Conservation (phyloP, 306 rosid species). For the Dalbergia cultrata region DNA sequence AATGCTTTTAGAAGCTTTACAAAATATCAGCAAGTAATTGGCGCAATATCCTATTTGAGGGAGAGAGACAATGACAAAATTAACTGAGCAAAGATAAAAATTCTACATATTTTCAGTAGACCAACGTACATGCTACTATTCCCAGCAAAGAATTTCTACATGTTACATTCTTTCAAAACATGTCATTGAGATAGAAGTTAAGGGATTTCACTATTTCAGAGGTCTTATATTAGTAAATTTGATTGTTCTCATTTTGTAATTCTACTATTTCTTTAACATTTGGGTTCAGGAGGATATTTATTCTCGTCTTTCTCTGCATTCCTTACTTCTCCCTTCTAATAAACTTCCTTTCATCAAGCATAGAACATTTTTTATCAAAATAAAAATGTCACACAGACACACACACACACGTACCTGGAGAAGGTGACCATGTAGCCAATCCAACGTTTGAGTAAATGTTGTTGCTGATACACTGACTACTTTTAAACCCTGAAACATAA, state of each 20-base stretch:
- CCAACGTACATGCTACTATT: conserved; percentile 19
- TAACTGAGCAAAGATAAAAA: not conserved
- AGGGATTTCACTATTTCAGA: not conserved
- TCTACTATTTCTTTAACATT: conserved; percentile 7
- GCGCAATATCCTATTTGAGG: not conserved
- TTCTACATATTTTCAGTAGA: conserved; percentile 19
- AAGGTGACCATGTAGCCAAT: conserved; percentile 88
- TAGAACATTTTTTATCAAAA: conserved; percentile 8
- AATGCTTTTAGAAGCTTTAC: conserved; percentile 23
- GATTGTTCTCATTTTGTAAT: conserved; percentile 12
- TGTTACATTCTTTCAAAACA: not conserved
- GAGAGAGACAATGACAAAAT: not conserved
- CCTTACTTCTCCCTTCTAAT: conserved; percentile 3
- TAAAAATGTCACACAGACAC: not conserved
- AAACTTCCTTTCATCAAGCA: not conserved
- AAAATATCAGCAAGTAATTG: not conserved
- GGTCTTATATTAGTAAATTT: not conserved
- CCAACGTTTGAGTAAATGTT: conserved; percentile 90
- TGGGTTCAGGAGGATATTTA: not conserved
- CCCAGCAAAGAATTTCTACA: not conserved
- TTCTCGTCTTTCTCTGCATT: not conserved
- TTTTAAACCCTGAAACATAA: conserved; percentile 75
- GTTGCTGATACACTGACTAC: conserved; percentile 91
- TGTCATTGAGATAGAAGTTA: not conserved
- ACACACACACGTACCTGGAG: conserved; percentile 73